Evolutionary conservation across 2,329 filamentous ascomycete genomes (phyloP).

Genomic region (Lasiodiplodia hormozganensis): DNA sequence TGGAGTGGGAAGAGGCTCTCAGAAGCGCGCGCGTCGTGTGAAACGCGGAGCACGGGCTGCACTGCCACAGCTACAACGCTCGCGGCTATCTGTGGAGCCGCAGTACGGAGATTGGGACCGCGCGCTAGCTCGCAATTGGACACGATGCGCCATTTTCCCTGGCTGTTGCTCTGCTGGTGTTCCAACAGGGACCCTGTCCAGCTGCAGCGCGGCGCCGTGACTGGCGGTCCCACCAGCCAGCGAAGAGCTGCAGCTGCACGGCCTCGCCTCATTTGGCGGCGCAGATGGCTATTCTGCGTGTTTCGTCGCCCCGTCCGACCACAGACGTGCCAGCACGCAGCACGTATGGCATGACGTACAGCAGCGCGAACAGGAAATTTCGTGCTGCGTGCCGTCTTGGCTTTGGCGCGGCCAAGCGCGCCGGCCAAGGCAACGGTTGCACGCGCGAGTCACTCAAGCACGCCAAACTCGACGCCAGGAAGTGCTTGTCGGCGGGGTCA

Average conservation of each 20-base stretch:
- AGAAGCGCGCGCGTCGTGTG: slow-evolving; percentile 14
- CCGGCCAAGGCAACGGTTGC: slow-evolving; percentile 11
- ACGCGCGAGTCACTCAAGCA: slow-evolving; percentile 1
- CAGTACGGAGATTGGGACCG: slow-evolving; percentile 8
- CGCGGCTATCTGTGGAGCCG: slow-evolving; percentile 15
- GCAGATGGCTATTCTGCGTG: neutral
- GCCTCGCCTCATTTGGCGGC: neutral
- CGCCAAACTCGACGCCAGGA: slow-evolving; percentile 10
- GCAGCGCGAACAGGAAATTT: neutral
- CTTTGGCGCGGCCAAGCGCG: slow-evolving; percentile 10
- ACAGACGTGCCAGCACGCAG: slow-evolving; percentile 5
- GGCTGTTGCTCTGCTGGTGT: slow-evolving; percentile 11
- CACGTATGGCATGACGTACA: slow-evolving; percentile 8
- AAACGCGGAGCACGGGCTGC: slow-evolving; percentile 16
- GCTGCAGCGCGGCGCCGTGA: neutral
- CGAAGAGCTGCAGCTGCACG: slow-evolving; percentile 14
- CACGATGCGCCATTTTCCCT: slow-evolving; percentile 4
- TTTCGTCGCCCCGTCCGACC: neutral
- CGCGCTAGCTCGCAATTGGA: slow-evolving; percentile 8
- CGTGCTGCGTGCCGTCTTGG: slow-evolving; percentile 7
- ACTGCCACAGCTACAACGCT: slow-evolving; percentile 11
- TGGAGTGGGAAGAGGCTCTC: neutral
- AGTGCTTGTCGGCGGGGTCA: slow-evolving; percentile 7
- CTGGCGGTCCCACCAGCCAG: slow-evolving; percentile 10
- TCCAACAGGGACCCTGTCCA: slow-evolving; percentile 5